Evolutionary conservation across 129 eudicot genomes (phyloP).

Genomic region (Pittosporum tobira): DNA sequence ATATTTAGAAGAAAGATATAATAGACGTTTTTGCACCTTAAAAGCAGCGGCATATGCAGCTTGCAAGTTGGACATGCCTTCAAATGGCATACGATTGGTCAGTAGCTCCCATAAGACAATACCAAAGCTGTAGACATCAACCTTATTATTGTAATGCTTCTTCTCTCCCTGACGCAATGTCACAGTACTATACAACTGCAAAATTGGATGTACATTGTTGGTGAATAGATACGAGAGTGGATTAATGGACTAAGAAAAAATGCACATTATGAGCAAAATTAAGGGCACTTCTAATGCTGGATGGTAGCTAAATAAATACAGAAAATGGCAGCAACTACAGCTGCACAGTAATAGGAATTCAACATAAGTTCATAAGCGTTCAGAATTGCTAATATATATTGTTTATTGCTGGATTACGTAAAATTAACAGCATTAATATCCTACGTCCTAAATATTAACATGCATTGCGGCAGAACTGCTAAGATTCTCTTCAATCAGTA

Average conservation of each 20-base stretch:
- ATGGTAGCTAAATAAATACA: background rate
- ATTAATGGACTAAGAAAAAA: too few relatives aligned
- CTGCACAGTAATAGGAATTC: background rate
- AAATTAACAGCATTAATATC: background rate
- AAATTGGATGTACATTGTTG: slow-evolving; percentile 14
- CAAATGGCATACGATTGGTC: slow-evolving; percentile 92
- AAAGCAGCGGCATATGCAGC: slow-evolving; percentile 99
- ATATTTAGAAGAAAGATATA: background rate
- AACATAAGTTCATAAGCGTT: background rate
- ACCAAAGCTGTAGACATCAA: slow-evolving; percentile 93
- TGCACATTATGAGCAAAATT: background rate
- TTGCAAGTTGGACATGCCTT: slow-evolving; percentile 99
- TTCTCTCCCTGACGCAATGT: slow-evolving; percentile 97
- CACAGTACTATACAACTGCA: slow-evolving; percentile 95
- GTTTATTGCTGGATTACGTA: background rate
- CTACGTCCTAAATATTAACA: background rate
- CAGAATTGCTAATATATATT: background rate
- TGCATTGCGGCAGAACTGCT: background rate
- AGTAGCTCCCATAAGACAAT: slow-evolving; percentile 91
- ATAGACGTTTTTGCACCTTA: slow-evolving; percentile 40
- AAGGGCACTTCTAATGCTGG: background rate
- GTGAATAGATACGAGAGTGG: background rate
- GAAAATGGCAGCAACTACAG: background rate
- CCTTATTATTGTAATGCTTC: slow-evolving; percentile 96
- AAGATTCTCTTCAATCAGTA: background rate